phyloP scores from a whole-genome alignment of 768 basidiomycete species.

The Phlebiopsis flavidoalba region DNA sequence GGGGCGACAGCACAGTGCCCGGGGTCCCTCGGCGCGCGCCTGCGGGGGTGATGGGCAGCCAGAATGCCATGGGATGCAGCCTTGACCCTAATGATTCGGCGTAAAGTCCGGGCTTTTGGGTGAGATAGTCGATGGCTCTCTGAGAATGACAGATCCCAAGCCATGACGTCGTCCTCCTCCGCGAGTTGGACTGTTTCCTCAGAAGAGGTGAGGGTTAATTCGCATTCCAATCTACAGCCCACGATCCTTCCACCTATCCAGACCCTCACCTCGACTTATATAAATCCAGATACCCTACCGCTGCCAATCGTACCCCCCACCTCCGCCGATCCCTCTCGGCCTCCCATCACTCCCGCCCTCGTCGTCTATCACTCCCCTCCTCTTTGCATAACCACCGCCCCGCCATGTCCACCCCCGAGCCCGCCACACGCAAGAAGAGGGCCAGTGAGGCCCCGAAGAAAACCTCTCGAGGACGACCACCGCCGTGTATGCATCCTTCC shows the following conservation, averaged over 20 bases:
- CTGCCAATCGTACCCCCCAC: background rate
- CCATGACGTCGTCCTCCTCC: constrained; percentile 1
- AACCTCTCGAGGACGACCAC: constrained; percentile 45
- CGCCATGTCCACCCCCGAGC: constrained; percentile 20
- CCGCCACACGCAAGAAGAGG: constrained; percentile 21
- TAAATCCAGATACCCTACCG: constrained; percentile 6
- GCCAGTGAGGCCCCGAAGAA: constrained; percentile 21
- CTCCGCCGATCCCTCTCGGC: background rate
- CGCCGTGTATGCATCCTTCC: constrained; percentile 25
- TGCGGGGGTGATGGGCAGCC: background rate
- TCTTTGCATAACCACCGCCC: background rate
- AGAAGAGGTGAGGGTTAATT: constrained; percentile 9
- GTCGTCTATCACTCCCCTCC: constrained; percentile 1
- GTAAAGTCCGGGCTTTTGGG: constrained; percentile 7
- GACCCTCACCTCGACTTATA: constrained; percentile 7
- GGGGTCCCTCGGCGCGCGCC: constrained; percentile 1
- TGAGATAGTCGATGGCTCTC: constrained; percentile 8
- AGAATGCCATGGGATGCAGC: background rate
- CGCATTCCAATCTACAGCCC: background rate
- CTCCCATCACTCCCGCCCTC: background rate
- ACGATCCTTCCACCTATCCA: constrained; percentile 2
- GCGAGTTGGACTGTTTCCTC: constrained; percentile 1
- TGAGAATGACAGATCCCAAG: constrained; percentile 9
- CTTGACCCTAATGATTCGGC: constrained; percentile 3
- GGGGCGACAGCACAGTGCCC: background rate